These are phyloP conservation scores for Sporothrix brasiliensis DNA, from an alignment of 2,329 filamentous ascomycete species.

Conservation along the genomic window DNA sequence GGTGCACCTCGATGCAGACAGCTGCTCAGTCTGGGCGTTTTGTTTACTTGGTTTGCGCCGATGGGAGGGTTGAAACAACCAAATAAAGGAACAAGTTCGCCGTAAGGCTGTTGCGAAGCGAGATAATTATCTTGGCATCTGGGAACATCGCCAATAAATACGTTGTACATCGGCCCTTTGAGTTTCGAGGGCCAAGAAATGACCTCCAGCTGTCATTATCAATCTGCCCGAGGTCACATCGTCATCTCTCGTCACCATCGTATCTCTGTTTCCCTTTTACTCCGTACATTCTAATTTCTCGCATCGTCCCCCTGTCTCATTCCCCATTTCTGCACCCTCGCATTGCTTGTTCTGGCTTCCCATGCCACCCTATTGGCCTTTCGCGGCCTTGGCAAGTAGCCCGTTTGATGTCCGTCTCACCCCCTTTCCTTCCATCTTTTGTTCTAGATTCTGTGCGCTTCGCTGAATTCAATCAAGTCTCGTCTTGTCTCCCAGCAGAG, in stretches of 20 bases:
- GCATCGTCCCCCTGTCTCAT: neutral
- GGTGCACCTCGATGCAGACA: neutral
- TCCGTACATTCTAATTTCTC: neutral
- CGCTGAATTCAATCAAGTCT: neutral
- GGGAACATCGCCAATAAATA: neutral
- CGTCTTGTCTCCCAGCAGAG: neutral
- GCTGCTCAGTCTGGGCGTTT: neutral
- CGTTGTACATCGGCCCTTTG: neutral
- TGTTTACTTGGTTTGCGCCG: neutral
- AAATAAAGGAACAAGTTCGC: neutral
- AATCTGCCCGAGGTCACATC: neutral
- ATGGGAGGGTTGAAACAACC: neutral
- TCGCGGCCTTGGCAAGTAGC: conserved; percentile 1
- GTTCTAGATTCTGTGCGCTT: neutral
- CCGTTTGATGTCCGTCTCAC: conserved; percentile 26
- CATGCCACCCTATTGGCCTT: conserved; percentile 13
- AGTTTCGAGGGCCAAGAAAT: conserved; percentile 6
- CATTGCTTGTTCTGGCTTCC: conserved; percentile 22
- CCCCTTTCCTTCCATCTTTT: conserved; percentile 10
- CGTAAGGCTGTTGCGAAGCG: neutral
- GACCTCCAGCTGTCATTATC: neutral
- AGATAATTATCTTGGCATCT: conserved; percentile 18
- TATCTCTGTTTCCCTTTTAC: neutral
- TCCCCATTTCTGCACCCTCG: conserved; percentile 19
- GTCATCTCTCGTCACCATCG: conserved; percentile 7